These are phyloP conservation scores for Carallia brachiata DNA, from an alignment of 345 rosid genomes.

Conservation along the genomic window DNA sequence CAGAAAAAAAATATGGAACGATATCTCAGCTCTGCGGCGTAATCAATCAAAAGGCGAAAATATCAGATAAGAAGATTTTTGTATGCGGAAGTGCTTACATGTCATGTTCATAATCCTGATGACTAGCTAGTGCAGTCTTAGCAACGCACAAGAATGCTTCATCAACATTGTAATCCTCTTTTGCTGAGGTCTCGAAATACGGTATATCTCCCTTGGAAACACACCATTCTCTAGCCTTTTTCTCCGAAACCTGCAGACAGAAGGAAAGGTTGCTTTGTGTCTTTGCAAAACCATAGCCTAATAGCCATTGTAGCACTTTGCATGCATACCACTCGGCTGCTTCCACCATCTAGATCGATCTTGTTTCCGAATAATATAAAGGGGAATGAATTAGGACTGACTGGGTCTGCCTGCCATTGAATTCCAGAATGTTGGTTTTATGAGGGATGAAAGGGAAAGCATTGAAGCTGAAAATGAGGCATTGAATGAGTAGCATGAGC, in stretches of 20 bases:
- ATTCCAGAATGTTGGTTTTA: too few relatives aligned
- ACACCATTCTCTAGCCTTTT: slow-evolving; percentile 79
- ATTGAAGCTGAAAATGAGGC: too few relatives aligned
- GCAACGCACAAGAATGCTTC: slow-evolving; percentile 75
- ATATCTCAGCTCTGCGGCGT: too few relatives aligned
- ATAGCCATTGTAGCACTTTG: not conserved
- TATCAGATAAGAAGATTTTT: not conserved
- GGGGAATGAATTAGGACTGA: slow-evolving; percentile 54
- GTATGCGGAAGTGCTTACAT: slow-evolving; percentile 33
- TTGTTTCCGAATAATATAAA: slow-evolving; percentile 78
- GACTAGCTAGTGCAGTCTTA: slow-evolving; percentile 50
- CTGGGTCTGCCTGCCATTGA: slow-evolving; percentile 59
- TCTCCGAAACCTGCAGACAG: slow-evolving; percentile 55
- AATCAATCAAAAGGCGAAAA: not conserved
- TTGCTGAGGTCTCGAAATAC: slow-evolving; percentile 83
- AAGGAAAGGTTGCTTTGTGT: not conserved
- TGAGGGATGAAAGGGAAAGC: too few relatives aligned
- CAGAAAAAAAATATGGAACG: too few relatives aligned
- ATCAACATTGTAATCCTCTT: slow-evolving; percentile 64
- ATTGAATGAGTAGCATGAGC: too few relatives aligned
- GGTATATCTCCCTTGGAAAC: slow-evolving; percentile 57
- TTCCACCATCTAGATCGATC: slow-evolving; percentile 74
- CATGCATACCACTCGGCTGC: slow-evolving; percentile 53
- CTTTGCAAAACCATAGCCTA: not conserved
- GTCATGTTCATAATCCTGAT: slow-evolving; percentile 49